These are phyloP conservation scores for Allantophomopsis lycopodina DNA, from an alignment of 2,329 filamentous ascomycete genomes.

Conservation along the genomic window DNA sequence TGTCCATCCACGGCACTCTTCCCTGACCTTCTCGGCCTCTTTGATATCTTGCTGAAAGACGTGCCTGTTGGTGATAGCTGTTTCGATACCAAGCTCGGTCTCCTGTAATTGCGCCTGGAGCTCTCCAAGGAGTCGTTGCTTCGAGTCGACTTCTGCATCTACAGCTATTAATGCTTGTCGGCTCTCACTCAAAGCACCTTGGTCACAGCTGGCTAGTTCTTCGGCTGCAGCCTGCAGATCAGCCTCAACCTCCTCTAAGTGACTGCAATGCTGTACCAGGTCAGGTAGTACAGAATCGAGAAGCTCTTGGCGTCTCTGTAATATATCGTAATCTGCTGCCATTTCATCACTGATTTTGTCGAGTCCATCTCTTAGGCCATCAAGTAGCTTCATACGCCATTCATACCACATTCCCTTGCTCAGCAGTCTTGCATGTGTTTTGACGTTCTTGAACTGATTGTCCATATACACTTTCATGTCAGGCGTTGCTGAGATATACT, in stretches of 20 bases:
- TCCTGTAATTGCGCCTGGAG: slow-evolving; percentile 53
- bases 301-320: slow-evolving; percentile 55
- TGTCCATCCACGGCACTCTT: slow-evolving; percentile 84
- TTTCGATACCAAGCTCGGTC: slow-evolving; percentile 50
- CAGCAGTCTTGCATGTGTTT: slow-evolving; percentile 75
- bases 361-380: slow-evolving; percentile 70
- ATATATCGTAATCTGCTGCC: slow-evolving; percentile 52
- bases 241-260: slow-evolving; percentile 48
- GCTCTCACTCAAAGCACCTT: slow-evolving; percentile 61
- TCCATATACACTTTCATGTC: slow-evolving; percentile 83
- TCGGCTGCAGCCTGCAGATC: slow-evolving; percentile 58
- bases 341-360: slow-evolving; percentile 65
- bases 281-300: slow-evolving; percentile 54
- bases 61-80: slow-evolving; percentile 51
- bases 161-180: slow-evolving; percentile 52
- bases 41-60: slow-evolving; percentile 61
- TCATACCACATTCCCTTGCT: slow-evolving; percentile 98
- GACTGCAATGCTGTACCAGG: slow-evolving; percentile 44
- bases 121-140: slow-evolving; percentile 51
- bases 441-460: slow-evolving; percentile 94
- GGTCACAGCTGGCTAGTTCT: slow-evolving; percentile 68
- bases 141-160: slow-evolving; percentile 56
- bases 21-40: slow-evolving; percentile 69
- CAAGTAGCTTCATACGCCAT: slow-evolving; percentile 82
- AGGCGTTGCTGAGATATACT: slow-evolving; percentile 76